Evolutionary conservation across 1,284 basidiomycete species (phyloP), one percentile per base, ranked within the genome.

Genomic region (Malassezia restricta): DNA sequence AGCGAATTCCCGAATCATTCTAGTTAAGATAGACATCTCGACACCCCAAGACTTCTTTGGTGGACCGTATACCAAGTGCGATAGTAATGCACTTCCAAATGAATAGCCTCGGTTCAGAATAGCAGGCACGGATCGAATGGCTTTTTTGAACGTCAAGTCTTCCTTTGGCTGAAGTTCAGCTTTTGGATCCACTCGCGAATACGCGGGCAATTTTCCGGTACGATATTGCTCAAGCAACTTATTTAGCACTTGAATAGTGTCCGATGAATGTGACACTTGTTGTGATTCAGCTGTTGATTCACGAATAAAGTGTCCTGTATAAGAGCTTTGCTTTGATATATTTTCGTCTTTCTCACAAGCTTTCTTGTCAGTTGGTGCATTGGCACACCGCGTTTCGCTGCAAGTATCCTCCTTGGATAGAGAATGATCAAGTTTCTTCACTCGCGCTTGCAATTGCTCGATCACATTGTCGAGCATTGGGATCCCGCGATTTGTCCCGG

Each of bases 31-130:
- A 1, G 69, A 68, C 56, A 74, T 69, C 71, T 88, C 84, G 46
- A 91, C 81, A 0, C 86, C 86, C 87, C 87, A 91, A 4, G 84
- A 83, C 71, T 84, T 84, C 66, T 81, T 83, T 35, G 83, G 81
- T 1, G 88, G 87, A 3, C 87, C 87, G 78, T 72, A 70, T 49
- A 73, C 59, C 42, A 68, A 67, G 41, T 73, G 70, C 6, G 66
- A 70, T 7, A 63, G 67, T 31, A 73, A 59, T 2, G 68, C 66
- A 17, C 62, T 62, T 35, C 67, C 67, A 46, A 73, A 70, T 9
- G 65, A 59, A 42, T 66, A 51, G n/a, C 69, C 65, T 49, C 68
- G 64, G 33, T 61, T 62, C 1, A 67, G 57, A n/a, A 74, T 53
- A 11, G 71, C 63, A 14, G 71, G 71, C 6, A 74, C 54, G 29